A percentile compares a stretch with the other conserved stretches of the same genome.
Evolutionary conservation across 2,329 filamentous ascomycete genomes (phyloP).

Genomic region (Cladosporium sp.): DNA sequence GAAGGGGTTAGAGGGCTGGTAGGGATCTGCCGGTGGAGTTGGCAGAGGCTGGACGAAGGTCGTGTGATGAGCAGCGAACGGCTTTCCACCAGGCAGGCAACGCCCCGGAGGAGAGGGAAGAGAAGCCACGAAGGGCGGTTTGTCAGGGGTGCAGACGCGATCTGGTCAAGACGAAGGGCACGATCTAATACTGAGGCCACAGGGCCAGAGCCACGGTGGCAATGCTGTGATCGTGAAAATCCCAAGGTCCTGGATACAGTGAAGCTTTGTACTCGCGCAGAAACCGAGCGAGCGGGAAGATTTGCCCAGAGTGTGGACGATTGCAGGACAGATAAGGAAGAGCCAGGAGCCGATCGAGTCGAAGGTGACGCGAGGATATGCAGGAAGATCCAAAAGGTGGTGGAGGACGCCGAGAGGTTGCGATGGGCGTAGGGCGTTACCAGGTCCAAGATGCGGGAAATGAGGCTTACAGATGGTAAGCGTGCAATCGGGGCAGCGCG

Average conservation of each 20-base stretch:
- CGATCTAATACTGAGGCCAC: slow-evolving; percentile 11
- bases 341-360: slow-evolving; percentile 23
- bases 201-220: slow-evolving; percentile 19
- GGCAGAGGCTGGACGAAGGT: slow-evolving; percentile 25
- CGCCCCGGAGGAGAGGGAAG: slow-evolving; percentile 25
- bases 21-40: slow-evolving; percentile 27
- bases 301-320: slow-evolving; percentile 21
- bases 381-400: slow-evolving; percentile 41
- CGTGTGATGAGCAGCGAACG: slow-evolving; percentile 20
- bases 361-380: slow-evolving; percentile 39
- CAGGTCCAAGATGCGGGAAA: slow-evolving; percentile 32
- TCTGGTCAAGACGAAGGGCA: slow-evolving; percentile 9
- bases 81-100: slow-evolving; percentile 26
- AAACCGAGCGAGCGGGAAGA: slow-evolving; percentile 25
- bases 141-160: slow-evolving; percentile 14
- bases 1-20: slow-evolving; percentile 26
- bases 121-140: slow-evolving; percentile 31
- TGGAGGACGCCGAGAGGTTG: slow-evolving; percentile 38
- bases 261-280: slow-evolving; percentile 35
- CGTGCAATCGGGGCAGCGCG: slow-evolving; percentile 32
- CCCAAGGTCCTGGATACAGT: slow-evolving; percentile 28
- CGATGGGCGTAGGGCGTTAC: slow-evolving; percentile 33
- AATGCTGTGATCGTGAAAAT: slow-evolving; percentile 23
- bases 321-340: slow-evolving; percentile 18
- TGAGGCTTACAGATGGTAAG: slow-evolving; percentile 34